Evolutionary conservation across 2,329 filamentous ascomycete species (phyloP).

Genomic region (Colletotrichum eleusines): DNA sequence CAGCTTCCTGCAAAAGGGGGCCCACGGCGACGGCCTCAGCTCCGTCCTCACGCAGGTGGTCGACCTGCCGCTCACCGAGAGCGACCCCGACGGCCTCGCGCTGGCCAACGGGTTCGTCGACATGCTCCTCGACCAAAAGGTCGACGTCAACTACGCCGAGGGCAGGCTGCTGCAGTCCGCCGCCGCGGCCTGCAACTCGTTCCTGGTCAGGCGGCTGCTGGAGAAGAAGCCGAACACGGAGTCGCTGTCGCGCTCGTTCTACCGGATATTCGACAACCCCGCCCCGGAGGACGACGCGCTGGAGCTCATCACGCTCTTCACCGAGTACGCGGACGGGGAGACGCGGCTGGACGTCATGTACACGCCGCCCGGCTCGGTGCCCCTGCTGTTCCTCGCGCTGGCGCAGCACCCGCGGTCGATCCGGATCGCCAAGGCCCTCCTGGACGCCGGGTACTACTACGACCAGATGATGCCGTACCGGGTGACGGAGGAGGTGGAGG

Average conservation of each 20-base stretch:
- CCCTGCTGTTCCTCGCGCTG: slow-evolving; percentile 65
- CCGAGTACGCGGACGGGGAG: slow-evolving; percentile 61
- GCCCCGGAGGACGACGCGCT: slow-evolving; percentile 63
- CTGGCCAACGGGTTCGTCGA: slow-evolving; percentile 61
- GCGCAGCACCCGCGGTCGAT: slow-evolving; percentile 66
- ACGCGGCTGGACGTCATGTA: slow-evolving; percentile 65
- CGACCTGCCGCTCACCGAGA: slow-evolving; percentile 52
- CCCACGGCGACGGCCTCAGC: slow-evolving; percentile 59
- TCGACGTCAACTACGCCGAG: slow-evolving; percentile 62
- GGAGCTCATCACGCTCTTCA: slow-evolving; percentile 64
- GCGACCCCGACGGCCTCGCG: slow-evolving; percentile 49
- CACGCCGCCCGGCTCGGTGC: slow-evolving; percentile 56
- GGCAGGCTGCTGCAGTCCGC: slow-evolving; percentile 66
- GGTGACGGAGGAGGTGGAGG: slow-evolving; percentile 60
- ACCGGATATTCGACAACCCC: slow-evolving; percentile 65
- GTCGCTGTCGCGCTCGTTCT: slow-evolving; percentile 66
- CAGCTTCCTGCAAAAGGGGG: slow-evolving; percentile 63
- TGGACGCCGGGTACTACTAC: slow-evolving; percentile 71
- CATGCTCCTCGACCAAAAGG: slow-evolving; percentile 55
- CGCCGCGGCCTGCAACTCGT: slow-evolving; percentile 62
- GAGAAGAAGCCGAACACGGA: slow-evolving; percentile 61
- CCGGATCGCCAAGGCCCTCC: slow-evolving; percentile 63
- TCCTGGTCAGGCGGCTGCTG: slow-evolving; percentile 64
- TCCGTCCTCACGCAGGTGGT: slow-evolving; percentile 61
- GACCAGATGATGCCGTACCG: slow-evolving; percentile 62